phyloP scores from a whole-genome alignment of 768 basidiomycete species.

The Leucocoprinus sp. region DNA sequence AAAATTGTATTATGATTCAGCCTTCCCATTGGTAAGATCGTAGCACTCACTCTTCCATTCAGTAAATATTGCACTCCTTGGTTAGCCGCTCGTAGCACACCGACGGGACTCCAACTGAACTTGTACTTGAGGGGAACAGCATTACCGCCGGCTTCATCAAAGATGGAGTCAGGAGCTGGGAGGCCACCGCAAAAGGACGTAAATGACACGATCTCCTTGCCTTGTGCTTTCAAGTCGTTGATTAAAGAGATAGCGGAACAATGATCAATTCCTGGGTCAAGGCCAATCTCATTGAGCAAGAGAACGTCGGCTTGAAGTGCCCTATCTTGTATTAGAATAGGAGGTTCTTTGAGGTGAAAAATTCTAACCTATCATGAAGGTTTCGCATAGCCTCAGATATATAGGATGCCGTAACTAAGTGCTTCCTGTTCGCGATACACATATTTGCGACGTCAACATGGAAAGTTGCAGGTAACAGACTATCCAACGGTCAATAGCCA shows the following conservation, averaged over 20 bases:
- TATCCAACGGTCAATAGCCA: conserved; percentile 21
- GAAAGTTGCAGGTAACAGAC: conserved; percentile 71
- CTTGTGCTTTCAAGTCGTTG: conserved; percentile 36
- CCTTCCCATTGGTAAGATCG: neutral
- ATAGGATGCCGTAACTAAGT: conserved; percentile 90
- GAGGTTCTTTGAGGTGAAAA: neutral
- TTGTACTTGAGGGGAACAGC: conserved; percentile 79
- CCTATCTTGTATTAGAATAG: conserved; percentile 11
- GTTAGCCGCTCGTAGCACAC: conserved; percentile 73
- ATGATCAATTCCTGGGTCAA: conserved; percentile 88
- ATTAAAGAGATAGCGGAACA: conserved; percentile 76
- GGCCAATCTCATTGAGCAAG: conserved; percentile 82
- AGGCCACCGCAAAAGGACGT: conserved; percentile 91
- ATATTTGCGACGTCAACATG: conserved; percentile 65
- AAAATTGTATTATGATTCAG: neutral
- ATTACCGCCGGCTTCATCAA: conserved; percentile 19
- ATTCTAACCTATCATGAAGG: conserved; percentile 49
- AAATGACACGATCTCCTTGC: conserved; percentile 60
- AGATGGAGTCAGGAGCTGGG: conserved; percentile 58
- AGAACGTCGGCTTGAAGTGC: conserved; percentile 61
- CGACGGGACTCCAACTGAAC: conserved; percentile 89
- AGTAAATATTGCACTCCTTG: conserved; percentile 67
- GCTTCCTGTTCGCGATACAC: conserved; percentile 61
- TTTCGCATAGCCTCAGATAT: conserved; percentile 69
- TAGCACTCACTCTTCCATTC: conserved; percentile 36